Percentiles rank a stretch among this genome's conserved stretches.
Evolutionary conservation across 805 yeast genomes (phyloP).

Genomic region (Yarrowia divulgata): DNA sequence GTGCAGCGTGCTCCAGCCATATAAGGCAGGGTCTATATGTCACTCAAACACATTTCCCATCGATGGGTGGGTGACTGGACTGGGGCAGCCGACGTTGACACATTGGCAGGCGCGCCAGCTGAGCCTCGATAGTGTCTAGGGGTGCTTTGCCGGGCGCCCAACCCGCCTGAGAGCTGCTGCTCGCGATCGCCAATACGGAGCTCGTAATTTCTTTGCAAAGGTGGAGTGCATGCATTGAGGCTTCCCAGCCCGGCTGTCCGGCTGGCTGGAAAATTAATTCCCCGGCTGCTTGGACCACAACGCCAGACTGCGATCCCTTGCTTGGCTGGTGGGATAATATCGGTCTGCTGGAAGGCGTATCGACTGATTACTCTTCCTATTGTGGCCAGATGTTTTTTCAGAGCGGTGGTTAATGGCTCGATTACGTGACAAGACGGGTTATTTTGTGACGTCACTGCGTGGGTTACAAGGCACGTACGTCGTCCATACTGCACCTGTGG

Average conservation of each 20-base stretch:
- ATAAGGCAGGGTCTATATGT: too few relatives aligned
- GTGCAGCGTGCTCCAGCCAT: too few relatives aligned
- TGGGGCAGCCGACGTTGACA: background rate
- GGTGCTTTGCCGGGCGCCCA: slow-evolving; percentile 3
- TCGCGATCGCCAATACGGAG: too few relatives aligned
- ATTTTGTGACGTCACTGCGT: slow-evolving; percentile 1
- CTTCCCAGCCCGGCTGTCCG: too few relatives aligned
- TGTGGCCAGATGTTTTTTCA: background rate
- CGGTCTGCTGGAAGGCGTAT: background rate
- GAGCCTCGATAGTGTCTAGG: background rate
- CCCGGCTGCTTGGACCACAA: too few relatives aligned
- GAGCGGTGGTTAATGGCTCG: background rate
- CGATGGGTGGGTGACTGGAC: too few relatives aligned
- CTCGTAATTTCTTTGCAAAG: background rate
- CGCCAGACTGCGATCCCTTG: background rate
- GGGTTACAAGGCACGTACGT: too few relatives aligned
- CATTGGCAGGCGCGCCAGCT: background rate
- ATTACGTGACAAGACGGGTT: background rate
- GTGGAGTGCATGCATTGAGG: background rate
- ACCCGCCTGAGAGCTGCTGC: background rate
- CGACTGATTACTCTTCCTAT: slow-evolving; percentile 3
- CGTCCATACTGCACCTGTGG: too few relatives aligned
- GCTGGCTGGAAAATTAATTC: background rate
- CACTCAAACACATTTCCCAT: too few relatives aligned
- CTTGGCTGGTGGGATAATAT: background rate